Evolutionary conservation across 139 green algal species (phyloP).

Genomic region (Micractinium sp.): DNA sequence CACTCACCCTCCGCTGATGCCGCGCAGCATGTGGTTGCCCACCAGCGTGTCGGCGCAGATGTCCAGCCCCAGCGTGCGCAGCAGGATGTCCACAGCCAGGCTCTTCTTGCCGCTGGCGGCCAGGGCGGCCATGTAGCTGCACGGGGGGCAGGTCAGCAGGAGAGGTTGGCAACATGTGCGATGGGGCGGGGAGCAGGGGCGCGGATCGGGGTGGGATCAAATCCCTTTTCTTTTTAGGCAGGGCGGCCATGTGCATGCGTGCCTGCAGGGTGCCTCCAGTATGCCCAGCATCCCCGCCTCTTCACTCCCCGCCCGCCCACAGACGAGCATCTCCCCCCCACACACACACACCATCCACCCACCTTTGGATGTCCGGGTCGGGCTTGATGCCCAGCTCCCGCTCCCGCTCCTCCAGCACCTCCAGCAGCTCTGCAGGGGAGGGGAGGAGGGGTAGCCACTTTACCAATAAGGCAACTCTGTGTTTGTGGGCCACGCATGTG

Average conservation of each 20-base stretch:
- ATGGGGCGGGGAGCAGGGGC: neutral
- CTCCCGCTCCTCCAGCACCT: slow-evolving; percentile 42
- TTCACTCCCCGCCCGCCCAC: too few species aligned
- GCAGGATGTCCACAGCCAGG: slow-evolving; percentile 15
- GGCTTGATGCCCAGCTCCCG: slow-evolving; percentile 47
- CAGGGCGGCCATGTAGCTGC: slow-evolving; percentile 14
- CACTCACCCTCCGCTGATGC: slow-evolving; percentile 51
- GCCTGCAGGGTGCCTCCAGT: too few species aligned
- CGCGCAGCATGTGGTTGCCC: slow-evolving; percentile 69
- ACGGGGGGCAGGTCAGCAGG: neutral
- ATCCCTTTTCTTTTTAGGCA: too few species aligned
- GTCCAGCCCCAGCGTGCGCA: slow-evolving; percentile 41
- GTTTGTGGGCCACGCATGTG: too few species aligned
- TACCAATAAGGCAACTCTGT: too few species aligned
- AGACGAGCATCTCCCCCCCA: too few species aligned
- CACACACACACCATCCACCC: too few species aligned
- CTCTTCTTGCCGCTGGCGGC: neutral
- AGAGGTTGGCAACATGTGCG: neutral
- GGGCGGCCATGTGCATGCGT: too few species aligned
- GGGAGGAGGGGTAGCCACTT: too few species aligned
- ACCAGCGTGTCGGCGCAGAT: slow-evolving; percentile 27
- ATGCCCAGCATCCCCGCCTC: too few species aligned
- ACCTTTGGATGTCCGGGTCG: slow-evolving; percentile 40
- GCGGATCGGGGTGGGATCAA: neutral
- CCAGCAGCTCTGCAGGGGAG: slow-evolving; percentile 21